Evolutionary conservation across 371 early-diverging fungal genomes (phyloP).

Genomic region (Mucor ambiguus): DNA sequence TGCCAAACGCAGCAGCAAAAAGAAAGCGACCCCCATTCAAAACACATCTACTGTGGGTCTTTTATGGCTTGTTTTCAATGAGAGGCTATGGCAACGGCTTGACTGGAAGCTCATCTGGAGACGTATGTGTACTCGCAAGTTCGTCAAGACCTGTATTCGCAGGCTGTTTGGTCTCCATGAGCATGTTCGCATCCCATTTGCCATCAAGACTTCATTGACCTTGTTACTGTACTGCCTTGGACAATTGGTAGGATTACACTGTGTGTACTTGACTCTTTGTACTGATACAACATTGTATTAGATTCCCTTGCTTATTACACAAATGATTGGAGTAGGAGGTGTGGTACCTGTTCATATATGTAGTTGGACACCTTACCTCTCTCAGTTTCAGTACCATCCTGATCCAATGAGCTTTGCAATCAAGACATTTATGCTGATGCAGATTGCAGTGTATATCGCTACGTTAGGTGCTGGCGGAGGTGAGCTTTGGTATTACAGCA

Average conservation of each 20-base stretch:
- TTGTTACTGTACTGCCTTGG: conserved; percentile 40
- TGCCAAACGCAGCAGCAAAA: background rate
- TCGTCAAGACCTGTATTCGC: background rate
- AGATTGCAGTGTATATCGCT: conserved; percentile 38
- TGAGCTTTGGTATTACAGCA: conserved; percentile 10
- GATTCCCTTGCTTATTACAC: conserved; percentile 46
- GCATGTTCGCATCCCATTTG: conserved; percentile 39
- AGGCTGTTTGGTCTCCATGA: conserved; percentile 30
- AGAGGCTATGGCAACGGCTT: background rate
- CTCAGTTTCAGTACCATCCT: conserved; percentile 39
- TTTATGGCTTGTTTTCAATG: background rate
- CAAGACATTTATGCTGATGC: conserved; percentile 37
- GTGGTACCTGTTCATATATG: conserved; percentile 44
- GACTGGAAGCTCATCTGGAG: background rate
- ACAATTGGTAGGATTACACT: conserved; percentile 36
- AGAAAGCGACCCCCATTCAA: background rate
- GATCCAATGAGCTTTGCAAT: conserved; percentile 42
- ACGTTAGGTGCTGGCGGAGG: conserved; percentile 48
- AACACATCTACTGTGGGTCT: background rate
- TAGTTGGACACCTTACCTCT: conserved; percentile 42
- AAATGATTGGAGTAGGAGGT: conserved; percentile 49
- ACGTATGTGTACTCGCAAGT: background rate
- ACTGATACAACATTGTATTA: conserved; percentile 2
- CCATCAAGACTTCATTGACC: conserved; percentile 41
- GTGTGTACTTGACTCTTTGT: background rate